Evolutionary conservation across 148 eudicot species (phyloP), one percentile per base, ranked within the genome.

Genomic region (Spergularia marina): DNA sequence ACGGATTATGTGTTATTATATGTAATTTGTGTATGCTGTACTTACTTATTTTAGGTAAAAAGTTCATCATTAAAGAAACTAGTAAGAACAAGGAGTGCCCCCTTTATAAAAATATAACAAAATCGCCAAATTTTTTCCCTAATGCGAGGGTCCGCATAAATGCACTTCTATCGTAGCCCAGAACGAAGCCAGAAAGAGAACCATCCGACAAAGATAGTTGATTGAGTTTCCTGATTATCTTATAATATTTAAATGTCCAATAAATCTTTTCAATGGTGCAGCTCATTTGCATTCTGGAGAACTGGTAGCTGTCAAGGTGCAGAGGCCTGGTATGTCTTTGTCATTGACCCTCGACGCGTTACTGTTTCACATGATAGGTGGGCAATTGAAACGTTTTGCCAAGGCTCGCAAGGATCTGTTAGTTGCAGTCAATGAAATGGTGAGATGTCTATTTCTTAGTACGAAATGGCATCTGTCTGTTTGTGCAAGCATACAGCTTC

Each of bases 221-320:
- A 5, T 5, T 41, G 4, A 1, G 47, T 41, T 41, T 41, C 47
- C 47, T 41, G 47, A 41, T 41, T 1, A 41, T 70, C 16, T 61
- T 52, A 64, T 76, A 56, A 53, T 40, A 74, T 71, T 47, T 78
- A 55, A 65, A 65, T 77, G 83, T 85, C 77, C 87, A 75, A 79
- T 78, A 73, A 41, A 82, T 60, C 65, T 74, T 71, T 86, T 90
- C 91, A 89, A 92, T 87, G 83, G 84, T 89, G 92, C 98, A 95
- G 98, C 98, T 88, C 98, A 90, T 86, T 81, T 95, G 88, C 97
- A 89, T 83, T 87, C 98, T 74, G 98, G 98, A 79, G 98, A 95
- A 86, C 89, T 89, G 62, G 98, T 95, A 75, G 98, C 98, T 86
- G 98, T 95, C 56, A 95, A 95, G 87, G 98, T 95, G 72, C 98